A percentile compares a stretch with the other conserved stretches of the same genome.
These are phyloP conservation scores for Firmiana major DNA, from an alignment of 345 rosid species.

Conservation along the genomic window DNA sequence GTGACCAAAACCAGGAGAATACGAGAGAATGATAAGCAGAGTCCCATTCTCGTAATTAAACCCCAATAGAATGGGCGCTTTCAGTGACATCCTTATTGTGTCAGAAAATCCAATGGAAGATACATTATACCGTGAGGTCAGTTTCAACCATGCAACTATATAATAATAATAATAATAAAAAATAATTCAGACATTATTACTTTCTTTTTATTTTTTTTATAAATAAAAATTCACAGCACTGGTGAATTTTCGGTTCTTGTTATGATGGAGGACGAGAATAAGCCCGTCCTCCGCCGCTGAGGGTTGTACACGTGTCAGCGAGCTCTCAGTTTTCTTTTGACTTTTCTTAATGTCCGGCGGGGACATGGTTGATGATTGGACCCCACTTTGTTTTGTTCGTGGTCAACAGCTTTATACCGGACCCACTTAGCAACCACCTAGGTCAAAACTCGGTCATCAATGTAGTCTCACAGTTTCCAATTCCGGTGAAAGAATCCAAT, in stretches of 20 bases:
- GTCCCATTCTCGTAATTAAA: constrained; percentile 38
- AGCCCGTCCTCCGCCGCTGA: constrained; percentile 19
- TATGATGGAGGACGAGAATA: constrained; percentile 16
- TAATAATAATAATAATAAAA: not conserved
- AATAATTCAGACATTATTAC: not conserved
- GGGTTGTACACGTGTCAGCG: constrained; percentile 37
- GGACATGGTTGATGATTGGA: not conserved
- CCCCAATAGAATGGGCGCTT: constrained; percentile 18
- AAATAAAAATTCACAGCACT: not conserved
- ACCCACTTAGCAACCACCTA: constrained; percentile 28
- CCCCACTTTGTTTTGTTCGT: not conserved
- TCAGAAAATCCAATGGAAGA: constrained; percentile 87
- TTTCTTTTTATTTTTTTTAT: not conserved
- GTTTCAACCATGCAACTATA: constrained; percentile 38
- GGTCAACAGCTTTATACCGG: constrained; percentile 28
- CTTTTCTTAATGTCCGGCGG: constrained; percentile 21
- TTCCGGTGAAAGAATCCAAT: not conserved
- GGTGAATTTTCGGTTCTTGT: not conserved
- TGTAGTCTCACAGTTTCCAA: constrained; percentile 21
- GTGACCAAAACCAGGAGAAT: not conserved
- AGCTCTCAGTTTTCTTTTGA: constrained; percentile 21
- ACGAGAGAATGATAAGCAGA: constrained; percentile 1
- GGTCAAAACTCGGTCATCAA: constrained; percentile 29
- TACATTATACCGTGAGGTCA: constrained; percentile 56
- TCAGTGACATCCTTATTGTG: constrained; percentile 21